These are phyloP conservation scores for Mitragyna speciosa DNA, from an alignment of 257 asterid genomes.

Conservation along the genomic window DNA sequence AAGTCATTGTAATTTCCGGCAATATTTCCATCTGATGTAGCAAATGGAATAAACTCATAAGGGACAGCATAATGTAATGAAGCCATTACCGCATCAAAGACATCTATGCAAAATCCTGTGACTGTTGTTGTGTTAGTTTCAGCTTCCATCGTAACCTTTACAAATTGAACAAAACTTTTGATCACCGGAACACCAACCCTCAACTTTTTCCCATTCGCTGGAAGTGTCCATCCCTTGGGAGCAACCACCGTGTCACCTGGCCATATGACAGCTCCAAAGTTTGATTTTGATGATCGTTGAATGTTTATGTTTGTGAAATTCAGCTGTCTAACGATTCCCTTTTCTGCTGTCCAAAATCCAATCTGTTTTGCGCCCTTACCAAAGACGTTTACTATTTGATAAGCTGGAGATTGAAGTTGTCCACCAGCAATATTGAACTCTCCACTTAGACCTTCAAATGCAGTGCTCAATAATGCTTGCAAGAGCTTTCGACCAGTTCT, in stretches of 20 bases:
- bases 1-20: no score
- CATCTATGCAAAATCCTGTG: conserved; percentile 46
- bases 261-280: conserved; percentile 45
- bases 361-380: conserved; percentile 12
- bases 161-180: conserved; percentile 37
- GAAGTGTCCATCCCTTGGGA: conserved; percentile 59
- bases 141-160: conserved; percentile 31
- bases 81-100: conserved; percentile 49
- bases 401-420: no score
- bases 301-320: conserved; percentile 1
- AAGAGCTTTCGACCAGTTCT: conserved; percentile 34
- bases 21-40: conserved; percentile 26
- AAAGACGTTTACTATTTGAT: conserved; percentile 28
- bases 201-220: conserved; percentile 47
- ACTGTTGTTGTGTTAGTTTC: conserved; percentile 27
- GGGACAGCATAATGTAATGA: conserved; percentile 40
- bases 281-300: conserved; percentile 30
- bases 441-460: conserved; percentile 31
- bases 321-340: conserved; percentile 23
- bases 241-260: conserved; percentile 37
- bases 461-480: conserved; percentile 22
- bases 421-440: conserved; percentile 22
- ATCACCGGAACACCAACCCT: conserved; percentile 45
- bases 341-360: conserved; percentile 32
- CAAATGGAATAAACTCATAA: conserved; percentile 49